A percentile compares a stretch with the other conserved stretches of the same genome.
Conservation (phyloP, 1,139 yeast genomes). For the Yamadazyma spencermartinsiae region DNA sequence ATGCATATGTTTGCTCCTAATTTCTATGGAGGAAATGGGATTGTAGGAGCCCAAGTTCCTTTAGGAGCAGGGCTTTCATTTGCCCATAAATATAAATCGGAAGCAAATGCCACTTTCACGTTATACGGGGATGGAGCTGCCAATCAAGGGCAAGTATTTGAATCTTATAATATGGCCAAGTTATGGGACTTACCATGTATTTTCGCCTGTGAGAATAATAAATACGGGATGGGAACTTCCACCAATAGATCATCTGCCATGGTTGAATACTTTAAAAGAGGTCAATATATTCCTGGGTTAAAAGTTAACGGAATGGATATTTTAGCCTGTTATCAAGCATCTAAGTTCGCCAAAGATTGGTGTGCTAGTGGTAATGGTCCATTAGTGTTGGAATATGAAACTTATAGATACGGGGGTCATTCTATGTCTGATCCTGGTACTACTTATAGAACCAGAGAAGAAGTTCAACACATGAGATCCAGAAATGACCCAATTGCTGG, state of each 20-base stretch:
- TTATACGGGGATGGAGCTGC: constrained; percentile 99
- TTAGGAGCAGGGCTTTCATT: constrained; percentile 96
- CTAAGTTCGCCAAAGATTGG: constrained; percentile 97
- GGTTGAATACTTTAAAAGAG: constrained; percentile 97
- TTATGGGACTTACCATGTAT: constrained; percentile 95
- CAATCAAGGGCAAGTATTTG: constrained; percentile 98
- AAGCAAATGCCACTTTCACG: constrained; percentile 79
- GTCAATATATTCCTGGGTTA: constrained; percentile 98
- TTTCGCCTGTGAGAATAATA: constrained; percentile 97
- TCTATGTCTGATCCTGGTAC: constrained; percentile 99
- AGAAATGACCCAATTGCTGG: constrained; percentile 98
- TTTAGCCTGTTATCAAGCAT: constrained; percentile 91
- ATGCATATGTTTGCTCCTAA: constrained; percentile 98
- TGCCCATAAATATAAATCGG: constrained; percentile 91
- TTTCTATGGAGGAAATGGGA: constrained; percentile 99
- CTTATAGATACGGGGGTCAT: constrained; percentile 99
- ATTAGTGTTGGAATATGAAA: constrained; percentile 91
- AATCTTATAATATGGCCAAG: constrained; percentile 97
- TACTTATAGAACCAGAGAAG: constrained; percentile 99
- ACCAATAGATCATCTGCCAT: constrained; percentile 96
- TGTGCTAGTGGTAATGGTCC: constrained; percentile 93
- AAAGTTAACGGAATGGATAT: constrained; percentile 99
- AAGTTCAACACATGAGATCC: constrained; percentile 98
- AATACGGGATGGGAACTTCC: constrained; percentile 99
- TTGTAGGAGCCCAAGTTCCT: constrained; percentile 99